A percentile compares a stretch with the other conserved stretches of the same genome.
These are phyloP conservation scores for Ramularia collo-cygni DNA, from an alignment of 2,329 filamentous ascomycete species.

Conservation along the genomic window DNA sequence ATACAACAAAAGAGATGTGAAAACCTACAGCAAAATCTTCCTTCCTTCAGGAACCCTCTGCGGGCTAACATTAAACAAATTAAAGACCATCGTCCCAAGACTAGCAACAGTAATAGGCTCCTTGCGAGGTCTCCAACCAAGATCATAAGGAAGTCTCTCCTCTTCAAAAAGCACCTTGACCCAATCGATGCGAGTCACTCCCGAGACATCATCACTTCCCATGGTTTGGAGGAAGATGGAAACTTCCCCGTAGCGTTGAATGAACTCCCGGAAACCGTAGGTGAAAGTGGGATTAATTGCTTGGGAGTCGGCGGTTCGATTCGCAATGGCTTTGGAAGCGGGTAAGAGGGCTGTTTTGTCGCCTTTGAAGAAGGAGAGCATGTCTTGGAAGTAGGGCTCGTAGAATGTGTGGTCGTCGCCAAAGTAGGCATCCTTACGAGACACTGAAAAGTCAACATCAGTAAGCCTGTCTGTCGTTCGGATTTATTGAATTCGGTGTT, in stretches of 20 bases:
- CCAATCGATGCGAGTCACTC: slow-evolving; percentile 30
- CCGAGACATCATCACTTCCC: slow-evolving; percentile 28
- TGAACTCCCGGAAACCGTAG: slow-evolving; percentile 27
- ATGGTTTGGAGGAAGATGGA: slow-evolving; percentile 33
- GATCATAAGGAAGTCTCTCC: slow-evolving; percentile 31
- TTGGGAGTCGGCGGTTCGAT: slow-evolving; percentile 24
- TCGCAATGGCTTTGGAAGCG: slow-evolving; percentile 27
- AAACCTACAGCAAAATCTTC: slow-evolving; percentile 14
- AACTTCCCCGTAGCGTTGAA: slow-evolving; percentile 33
- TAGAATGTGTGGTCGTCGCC: slow-evolving; percentile 33
- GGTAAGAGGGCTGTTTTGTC: slow-evolving; percentile 23
- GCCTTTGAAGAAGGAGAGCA: slow-evolving; percentile 23
- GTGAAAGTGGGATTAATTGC: slow-evolving; percentile 29
- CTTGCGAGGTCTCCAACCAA: slow-evolving; percentile 30
- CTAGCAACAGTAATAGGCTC: slow-evolving; percentile 21
- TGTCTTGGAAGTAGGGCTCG: slow-evolving; percentile 26
- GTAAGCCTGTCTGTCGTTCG: slow-evolving; percentile 27
- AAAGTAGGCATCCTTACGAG: slow-evolving; percentile 27
- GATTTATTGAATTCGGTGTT: too few relatives aligned
- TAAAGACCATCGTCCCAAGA: slow-evolving; percentile 21
- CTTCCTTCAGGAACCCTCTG: slow-evolving; percentile 18
- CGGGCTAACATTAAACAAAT: slow-evolving; percentile 19
- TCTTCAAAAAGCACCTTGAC: slow-evolving; percentile 32
- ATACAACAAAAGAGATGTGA: slow-evolving; percentile 15
- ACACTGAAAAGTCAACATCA: slow-evolving; percentile 10